These are phyloP conservation scores for Picea glauca DNA, from an alignment of 75 land plant species.

Conservation along the genomic window DNA sequence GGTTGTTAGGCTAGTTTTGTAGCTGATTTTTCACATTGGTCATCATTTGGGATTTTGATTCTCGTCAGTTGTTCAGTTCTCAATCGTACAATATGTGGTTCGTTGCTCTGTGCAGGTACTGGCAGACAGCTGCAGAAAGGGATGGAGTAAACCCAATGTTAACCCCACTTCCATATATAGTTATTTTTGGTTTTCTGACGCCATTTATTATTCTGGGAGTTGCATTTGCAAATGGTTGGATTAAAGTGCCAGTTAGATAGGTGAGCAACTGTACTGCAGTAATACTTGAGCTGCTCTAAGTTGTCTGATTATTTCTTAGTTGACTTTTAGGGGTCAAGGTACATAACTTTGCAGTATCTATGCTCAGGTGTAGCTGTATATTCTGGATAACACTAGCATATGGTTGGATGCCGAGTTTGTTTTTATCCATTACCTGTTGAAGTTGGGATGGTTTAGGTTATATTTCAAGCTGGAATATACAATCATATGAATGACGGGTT, in stretches of 20 bases:
- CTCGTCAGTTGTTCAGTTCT: background rate
- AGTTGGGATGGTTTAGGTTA: background rate
- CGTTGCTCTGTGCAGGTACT: constrained; percentile 53
- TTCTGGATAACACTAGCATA: background rate
- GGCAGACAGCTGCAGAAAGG: constrained; percentile 92
- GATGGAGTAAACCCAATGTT: constrained; percentile 93
- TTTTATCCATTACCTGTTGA: background rate
- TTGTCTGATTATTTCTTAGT: background rate
- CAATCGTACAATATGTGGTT: background rate
- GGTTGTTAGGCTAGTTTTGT: background rate
- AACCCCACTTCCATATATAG: constrained; percentile 85
- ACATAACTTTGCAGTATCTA: background rate
- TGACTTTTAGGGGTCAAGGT: background rate
- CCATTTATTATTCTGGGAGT: constrained; percentile 89
- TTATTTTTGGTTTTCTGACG: constrained; percentile 75
- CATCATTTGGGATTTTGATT: background rate
- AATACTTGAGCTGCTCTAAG: background rate
- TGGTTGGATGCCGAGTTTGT: background rate
- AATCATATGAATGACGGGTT: background rate
- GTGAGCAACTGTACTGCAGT: background rate
- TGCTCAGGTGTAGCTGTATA: background rate
- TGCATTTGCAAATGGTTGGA: constrained; percentile 92
- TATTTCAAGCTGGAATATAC: constrained; percentile 2
- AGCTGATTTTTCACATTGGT: background rate
- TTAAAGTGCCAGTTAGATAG: constrained; percentile 74